Percentiles rank a stretch among this genome's conserved stretches.
These are phyloP conservation scores for Meira miltonrushii DNA, from an alignment of 1,284 basidiomycete species.

Conservation along the genomic window DNA sequence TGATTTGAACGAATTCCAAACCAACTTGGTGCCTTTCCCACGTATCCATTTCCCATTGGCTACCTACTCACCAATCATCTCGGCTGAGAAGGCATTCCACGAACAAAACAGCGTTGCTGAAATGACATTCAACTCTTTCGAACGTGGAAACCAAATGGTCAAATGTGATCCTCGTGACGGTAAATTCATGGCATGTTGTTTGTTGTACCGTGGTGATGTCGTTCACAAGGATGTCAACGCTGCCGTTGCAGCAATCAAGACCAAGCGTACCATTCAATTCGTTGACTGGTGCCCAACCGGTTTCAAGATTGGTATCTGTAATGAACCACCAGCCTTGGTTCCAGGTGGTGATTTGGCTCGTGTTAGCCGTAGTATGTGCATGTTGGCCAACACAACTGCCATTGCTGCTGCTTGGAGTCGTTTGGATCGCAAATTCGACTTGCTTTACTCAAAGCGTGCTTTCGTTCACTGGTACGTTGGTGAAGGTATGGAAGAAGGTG, in stretches of 20 bases:
- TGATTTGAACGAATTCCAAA: slow-evolving; percentile 98
- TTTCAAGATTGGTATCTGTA: slow-evolving; percentile 94
- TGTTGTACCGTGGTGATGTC: slow-evolving; percentile 77
- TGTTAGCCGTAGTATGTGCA: slow-evolving; percentile 88
- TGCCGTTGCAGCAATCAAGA: slow-evolving; percentile 90
- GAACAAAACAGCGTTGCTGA: slow-evolving; percentile 97
- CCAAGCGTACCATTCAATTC: slow-evolving; percentile 72
- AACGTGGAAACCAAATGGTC: slow-evolving; percentile 94
- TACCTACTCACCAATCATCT: slow-evolving; percentile 90
- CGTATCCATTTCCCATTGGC: slow-evolving; percentile 98
- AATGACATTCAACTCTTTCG: slow-evolving; percentile 98
- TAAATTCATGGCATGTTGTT: slow-evolving; percentile 76
- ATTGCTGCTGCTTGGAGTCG: slow-evolving; percentile 92
- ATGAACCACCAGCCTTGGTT: slow-evolving; percentile 83
- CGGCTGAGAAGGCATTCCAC: slow-evolving; percentile 72
- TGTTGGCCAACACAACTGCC: slow-evolving; percentile 90
- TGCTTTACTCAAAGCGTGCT: slow-evolving; percentile 61
- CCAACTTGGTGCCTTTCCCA: slow-evolving; percentile 75
- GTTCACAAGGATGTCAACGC: slow-evolving; percentile 94
- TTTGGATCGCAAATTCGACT: slow-evolving; percentile 97
- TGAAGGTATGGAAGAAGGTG: slow-evolving; percentile 98
- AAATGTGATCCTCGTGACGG: slow-evolving; percentile 54
- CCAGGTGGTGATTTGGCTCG: slow-evolving; percentile 86
- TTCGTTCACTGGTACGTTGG: slow-evolving; percentile 66
- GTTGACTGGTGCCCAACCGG: slow-evolving; percentile 96